These are phyloP conservation scores for Gnaphalium uliginosum DNA, from an alignment of 129 eudicot genomes.

Conservation along the genomic window DNA sequence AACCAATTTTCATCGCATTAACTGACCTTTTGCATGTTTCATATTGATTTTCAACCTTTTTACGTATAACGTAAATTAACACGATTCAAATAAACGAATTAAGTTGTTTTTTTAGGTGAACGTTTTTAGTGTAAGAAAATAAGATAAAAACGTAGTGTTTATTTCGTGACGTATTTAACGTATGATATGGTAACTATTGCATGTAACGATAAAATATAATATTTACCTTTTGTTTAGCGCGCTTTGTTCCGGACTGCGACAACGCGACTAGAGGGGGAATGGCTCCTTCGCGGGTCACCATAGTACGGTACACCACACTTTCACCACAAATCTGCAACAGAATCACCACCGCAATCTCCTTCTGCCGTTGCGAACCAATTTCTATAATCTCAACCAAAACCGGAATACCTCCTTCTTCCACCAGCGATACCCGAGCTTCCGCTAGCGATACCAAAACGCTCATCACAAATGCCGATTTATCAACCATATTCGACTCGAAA, in stretches of 20 bases:
- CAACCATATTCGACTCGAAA: constrained; percentile 82
- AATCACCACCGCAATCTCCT: constrained; percentile 80
- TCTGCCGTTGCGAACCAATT: constrained; percentile 79
- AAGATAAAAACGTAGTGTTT: background rate
- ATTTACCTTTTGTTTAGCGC: constrained; percentile 84
- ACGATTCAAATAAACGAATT: too few relatives aligned
- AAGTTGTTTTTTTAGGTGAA: too few relatives aligned
- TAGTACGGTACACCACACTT: constrained; percentile 59
- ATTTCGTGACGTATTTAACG: too few relatives aligned
- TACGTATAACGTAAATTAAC: too few relatives aligned
- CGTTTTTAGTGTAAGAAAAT: too few relatives aligned
- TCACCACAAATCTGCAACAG: constrained; percentile 70
- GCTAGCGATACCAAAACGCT: constrained; percentile 47
- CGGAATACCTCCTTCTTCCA: constrained; percentile 89
- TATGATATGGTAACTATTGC: too few relatives aligned
- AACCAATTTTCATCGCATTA: too few relatives aligned
- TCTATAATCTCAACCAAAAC: constrained; percentile 84
- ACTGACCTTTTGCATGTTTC: too few relatives aligned
- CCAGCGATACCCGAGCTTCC: constrained; percentile 70
- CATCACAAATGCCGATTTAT: constrained; percentile 75
- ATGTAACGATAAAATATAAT: background rate
- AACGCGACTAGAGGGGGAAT: constrained; percentile 83
- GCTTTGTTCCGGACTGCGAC: constrained; percentile 82
- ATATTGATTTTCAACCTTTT: too few relatives aligned
- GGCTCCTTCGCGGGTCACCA: constrained; percentile 98